Evolutionary conservation across 495 filamentous ascomycete species (phyloP).

Genomic region (Neurospora sp.): DNA sequence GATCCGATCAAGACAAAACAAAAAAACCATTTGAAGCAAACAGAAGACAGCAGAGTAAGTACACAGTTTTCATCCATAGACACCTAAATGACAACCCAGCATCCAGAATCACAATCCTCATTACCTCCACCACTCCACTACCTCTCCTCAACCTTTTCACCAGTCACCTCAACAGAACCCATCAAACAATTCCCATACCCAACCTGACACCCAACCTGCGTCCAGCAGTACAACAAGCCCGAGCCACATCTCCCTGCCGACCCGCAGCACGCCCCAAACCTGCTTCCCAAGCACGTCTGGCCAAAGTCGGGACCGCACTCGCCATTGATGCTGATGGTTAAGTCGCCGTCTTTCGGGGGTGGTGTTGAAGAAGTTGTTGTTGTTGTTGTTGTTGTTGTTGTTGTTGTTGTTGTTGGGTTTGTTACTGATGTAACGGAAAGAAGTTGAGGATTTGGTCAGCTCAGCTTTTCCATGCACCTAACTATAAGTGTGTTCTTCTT

Average conservation of each 20-base stretch:
- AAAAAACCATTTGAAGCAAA: not conserved
- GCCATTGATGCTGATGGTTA: conserved; percentile 11
- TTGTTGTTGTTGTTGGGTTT: not conserved
- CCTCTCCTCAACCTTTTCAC: not conserved
- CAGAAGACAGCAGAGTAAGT: not conserved
- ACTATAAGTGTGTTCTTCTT: not conserved
- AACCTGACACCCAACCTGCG: conserved; percentile 18
- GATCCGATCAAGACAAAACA: not conserved
- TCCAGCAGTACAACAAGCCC: conserved; percentile 14
- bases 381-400: not conserved
- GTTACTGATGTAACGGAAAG: not conserved
- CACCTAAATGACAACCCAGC: not conserved
- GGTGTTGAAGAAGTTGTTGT: not conserved
- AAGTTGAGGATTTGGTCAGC: not conserved
- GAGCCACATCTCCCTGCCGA: conserved; percentile 18
- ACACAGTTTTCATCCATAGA: not conserved
- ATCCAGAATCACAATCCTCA: not conserved
- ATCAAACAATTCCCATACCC: conserved; percentile 17
- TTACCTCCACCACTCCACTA: not conserved
- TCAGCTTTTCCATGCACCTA: not conserved
- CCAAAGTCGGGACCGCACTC: conserved; percentile 10
- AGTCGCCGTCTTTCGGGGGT: not conserved
- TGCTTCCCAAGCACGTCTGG: conserved; percentile 26
- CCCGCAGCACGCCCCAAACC: conserved; percentile 31
- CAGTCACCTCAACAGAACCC: not conserved